Evolutionary conservation across 2,329 filamentous ascomycete species (phyloP), one percentile per base, ranked within the genome.

Genomic region (Xylaria sp.): DNA sequence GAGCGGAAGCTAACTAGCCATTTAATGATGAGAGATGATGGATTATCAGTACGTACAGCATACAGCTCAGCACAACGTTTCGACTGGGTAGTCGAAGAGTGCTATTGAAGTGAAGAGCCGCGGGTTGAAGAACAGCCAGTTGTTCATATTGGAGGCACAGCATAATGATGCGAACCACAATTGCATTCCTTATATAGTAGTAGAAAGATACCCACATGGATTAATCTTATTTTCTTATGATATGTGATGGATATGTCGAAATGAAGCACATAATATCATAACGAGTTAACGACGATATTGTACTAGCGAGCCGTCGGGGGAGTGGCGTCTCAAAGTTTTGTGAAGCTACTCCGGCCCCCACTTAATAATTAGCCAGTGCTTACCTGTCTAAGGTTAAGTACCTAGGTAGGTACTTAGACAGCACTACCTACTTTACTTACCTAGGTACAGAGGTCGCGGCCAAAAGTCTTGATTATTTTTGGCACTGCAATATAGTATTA

Each of bases 191-290:
- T 59, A 40, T 37, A 61, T 65, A 60, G 10, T 50, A 48, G n/a
- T 51, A 68, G 29, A 65, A 27, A 59, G 68, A 72, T 70, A 72
- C 68, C 70, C 70, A 55, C 9, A n/a, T 42, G 44, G 40, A 59
- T 54, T 53, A 21, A 66, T 47, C 47, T 13, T 61, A 48, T 23
- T n/a, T 21, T 37, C 21, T 44, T 3, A 44, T 35, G 2, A 35
- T 35, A 35, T 35, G 32, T 10, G 32, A 9, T 35, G 5, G 1
- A 8, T 9, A 35, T 35, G 5, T 9, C 32, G 32, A 10, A 9
- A 35, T 6, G 5, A 8, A 35, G 8, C 32, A 35, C 10, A 35
- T 1, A 35, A 35, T 10, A 2, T 35, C 5, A 35, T 35, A 35
- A 35, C 32, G n/a, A 55, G 51, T 21, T 21, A 9, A 23, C 3